phyloP scores from a whole-genome alignment of 2,329 filamentous ascomycete genomes.

The Scopulariopsis brevicaulis region DNA sequence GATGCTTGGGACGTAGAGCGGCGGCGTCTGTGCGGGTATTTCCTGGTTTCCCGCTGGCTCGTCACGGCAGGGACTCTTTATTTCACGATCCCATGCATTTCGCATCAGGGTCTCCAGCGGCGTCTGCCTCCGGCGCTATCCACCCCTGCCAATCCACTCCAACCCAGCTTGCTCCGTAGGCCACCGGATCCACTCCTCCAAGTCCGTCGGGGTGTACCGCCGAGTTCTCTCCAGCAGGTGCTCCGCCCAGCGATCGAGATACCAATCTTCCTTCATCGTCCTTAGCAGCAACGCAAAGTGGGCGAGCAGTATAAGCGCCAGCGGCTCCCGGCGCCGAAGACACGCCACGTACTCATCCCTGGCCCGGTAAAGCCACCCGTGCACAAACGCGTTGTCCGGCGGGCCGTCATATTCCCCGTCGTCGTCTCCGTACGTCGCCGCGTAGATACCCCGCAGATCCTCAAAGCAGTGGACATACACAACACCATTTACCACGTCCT shows the following conservation, averaged over 20 bases:
- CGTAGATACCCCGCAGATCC: background rate
- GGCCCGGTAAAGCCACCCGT: slow-evolving; percentile 17
- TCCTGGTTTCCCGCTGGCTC: too few species aligned
- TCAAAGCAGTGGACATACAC: background rate
- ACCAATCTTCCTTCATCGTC: slow-evolving; percentile 4
- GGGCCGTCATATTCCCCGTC: slow-evolving; percentile 10
- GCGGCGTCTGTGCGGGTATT: too few species aligned
- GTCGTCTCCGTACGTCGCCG: slow-evolving; percentile 1
- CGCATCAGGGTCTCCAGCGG: too few species aligned
- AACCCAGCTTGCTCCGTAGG: background rate
- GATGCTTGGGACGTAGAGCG: too few species aligned
- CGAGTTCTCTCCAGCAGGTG: background rate
- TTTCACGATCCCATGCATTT: too few species aligned
- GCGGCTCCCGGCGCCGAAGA: slow-evolving; percentile 14
- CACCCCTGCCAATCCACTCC: background rate
- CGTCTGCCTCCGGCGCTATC: too few species aligned
- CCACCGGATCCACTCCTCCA: background rate
- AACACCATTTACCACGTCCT: background rate
- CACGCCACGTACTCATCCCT: slow-evolving; percentile 14
- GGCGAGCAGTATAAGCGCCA: slow-evolving; percentile 10
- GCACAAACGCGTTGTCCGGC: slow-evolving; percentile 10
- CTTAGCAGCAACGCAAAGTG: slow-evolving; percentile 4
- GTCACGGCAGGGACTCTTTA: too few species aligned
- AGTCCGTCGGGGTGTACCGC: background rate
- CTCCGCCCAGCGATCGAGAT: slow-evolving; percentile 4